Conservation (phyloP, 108 stramenopile species). For the Cyclotella distinguenda region DNA sequence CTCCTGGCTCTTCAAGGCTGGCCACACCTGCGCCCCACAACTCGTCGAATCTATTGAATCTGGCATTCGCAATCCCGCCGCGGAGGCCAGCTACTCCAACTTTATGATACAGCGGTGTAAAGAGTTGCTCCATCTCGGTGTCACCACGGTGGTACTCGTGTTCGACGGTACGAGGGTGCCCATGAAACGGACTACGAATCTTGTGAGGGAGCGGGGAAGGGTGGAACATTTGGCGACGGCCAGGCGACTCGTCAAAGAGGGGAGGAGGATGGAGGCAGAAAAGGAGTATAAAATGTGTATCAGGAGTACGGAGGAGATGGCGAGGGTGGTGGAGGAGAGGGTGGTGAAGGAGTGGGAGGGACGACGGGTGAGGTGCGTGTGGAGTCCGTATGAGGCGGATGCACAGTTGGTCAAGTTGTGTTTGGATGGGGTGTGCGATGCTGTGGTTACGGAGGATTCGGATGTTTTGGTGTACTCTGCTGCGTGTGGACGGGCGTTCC, state of each 20-base stretch:
- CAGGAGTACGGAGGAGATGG: conserved; percentile 62
- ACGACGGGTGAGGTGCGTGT: conserved; percentile 61
- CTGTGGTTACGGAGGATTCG: conserved; percentile 91
- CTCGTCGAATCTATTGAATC: conserved; percentile 69
- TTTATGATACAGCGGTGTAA: conserved; percentile 70
- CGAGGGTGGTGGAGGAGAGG: conserved; percentile 50
- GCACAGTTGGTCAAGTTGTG: conserved; percentile 91
- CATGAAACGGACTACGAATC: conserved; percentile 71
- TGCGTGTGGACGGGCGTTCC: conserved; percentile 53
- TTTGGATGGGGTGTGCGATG: conserved; percentile 72
- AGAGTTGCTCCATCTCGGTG: conserved; percentile 56
- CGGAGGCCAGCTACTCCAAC: conserved; percentile 47
- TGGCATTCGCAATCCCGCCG: conserved; percentile 44
- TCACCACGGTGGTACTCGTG: conserved; percentile 64
- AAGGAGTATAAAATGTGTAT: conserved; percentile 76
- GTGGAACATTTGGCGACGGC: conserved; percentile 66
- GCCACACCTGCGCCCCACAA: conserved; percentile 71
- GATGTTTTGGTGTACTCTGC: conserved; percentile 84
- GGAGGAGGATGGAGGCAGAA: conserved; percentile 54
- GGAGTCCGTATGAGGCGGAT: conserved; percentile 97
- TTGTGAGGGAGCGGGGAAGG: conserved; percentile 61
- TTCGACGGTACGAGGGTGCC: conserved; percentile 86
- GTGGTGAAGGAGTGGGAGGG: conserved; percentile 28
- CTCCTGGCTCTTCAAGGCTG: conserved; percentile 86
- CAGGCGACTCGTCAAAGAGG: conserved; percentile 36